These are phyloP conservation scores for Pinus tabuliformis DNA, from an alignment of 75 land plant genomes.

Conservation along the genomic window DNA sequence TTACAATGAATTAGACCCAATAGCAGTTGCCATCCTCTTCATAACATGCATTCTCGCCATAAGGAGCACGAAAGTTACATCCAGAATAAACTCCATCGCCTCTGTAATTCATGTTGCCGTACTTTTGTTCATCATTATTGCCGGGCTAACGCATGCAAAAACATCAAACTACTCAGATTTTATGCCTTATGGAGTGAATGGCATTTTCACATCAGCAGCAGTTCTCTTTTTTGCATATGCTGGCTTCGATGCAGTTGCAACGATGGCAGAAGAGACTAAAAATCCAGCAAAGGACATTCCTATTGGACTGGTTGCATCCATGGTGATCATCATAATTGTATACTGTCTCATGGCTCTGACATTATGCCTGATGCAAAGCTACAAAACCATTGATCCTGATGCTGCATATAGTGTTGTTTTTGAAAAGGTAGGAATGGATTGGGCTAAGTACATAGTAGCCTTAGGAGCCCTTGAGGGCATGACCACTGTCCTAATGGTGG, in stretches of 20 bases:
- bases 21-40: constrained; percentile 51
- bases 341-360: constrained; percentile 76
- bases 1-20: constrained; percentile 67
- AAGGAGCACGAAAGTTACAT: constrained; percentile 59
- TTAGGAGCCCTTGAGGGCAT: constrained; percentile 82
- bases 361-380: constrained; percentile 47
- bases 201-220: constrained; percentile 64
- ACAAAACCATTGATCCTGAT: constrained; percentile 28
- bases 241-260: constrained; percentile 85
- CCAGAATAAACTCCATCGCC: constrained; percentile 64
- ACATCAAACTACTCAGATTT: constrained; percentile 36
- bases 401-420: constrained; percentile 69
- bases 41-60: constrained; percentile 35
- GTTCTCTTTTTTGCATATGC: constrained; percentile 89
- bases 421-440: constrained; percentile 42
- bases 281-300: constrained; percentile 80
- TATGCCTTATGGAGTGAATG: constrained; percentile 56
- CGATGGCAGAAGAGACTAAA: constrained; percentile 78
- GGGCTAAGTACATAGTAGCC: constrained; percentile 93
- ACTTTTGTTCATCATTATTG: constrained; percentile 62
- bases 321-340: constrained; percentile 43
- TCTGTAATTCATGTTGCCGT: constrained; percentile 56
- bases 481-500: constrained; percentile 68
- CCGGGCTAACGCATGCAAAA: constrained; percentile 70
- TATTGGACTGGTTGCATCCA: constrained; percentile 75